Base-by-base conservation (phyloP, 2,329 filamentous ascomycete genomes). In the Cladophialophora yegresii region DNA sequence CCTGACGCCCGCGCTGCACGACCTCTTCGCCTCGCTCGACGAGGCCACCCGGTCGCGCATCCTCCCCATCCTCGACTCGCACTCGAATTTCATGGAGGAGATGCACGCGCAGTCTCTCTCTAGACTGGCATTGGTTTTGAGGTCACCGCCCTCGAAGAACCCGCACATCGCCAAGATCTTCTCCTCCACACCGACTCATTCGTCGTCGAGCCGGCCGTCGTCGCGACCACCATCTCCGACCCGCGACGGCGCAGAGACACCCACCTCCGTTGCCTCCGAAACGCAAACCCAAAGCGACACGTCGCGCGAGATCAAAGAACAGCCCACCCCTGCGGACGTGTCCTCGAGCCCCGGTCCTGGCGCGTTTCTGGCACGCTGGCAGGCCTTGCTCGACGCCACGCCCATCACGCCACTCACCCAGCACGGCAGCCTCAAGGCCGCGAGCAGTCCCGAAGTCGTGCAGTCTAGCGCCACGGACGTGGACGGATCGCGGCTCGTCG, bases 291-390 rank as follows among this genome's bases (percentile, higher is more conserved):
- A 53, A 43, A 63, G 33, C 43, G 51, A 58, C 47, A 45, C 43
- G 22, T 36, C 40, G 1, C 54, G 43, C 45, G 43, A 58, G 7
- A 47, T 50, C 54, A 54, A 56, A n/a, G 54, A 65, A 10, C 36
- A 49, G 23, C 47, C 65, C 5, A 54, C 67, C 3, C 66, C 67
- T 3, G n/a, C 36, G 5, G 57, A 64, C 50, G 59, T 70, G 4
- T 59, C 63, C 10, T 67, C 78, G 40, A 83, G 83, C 59, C 81
- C 81, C 26, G 89, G 89, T 0, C 89, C 90, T 0, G 90, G 90
- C 1, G 84, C 89, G 54, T 93, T 89, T 72, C 83, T 92, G 26
- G 82, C 85, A 1, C 83, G 86, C 56, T 93, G 90, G 90, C 88
- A 92, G 73, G 79, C 84, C 0, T 79, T 92, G 6, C 79, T 93